A percentile compares a stretch with the other conserved stretches of the same genome.
Conservation (phyloP, 2,329 filamentous ascomycete species). For the Cercospora beticola region DNA sequence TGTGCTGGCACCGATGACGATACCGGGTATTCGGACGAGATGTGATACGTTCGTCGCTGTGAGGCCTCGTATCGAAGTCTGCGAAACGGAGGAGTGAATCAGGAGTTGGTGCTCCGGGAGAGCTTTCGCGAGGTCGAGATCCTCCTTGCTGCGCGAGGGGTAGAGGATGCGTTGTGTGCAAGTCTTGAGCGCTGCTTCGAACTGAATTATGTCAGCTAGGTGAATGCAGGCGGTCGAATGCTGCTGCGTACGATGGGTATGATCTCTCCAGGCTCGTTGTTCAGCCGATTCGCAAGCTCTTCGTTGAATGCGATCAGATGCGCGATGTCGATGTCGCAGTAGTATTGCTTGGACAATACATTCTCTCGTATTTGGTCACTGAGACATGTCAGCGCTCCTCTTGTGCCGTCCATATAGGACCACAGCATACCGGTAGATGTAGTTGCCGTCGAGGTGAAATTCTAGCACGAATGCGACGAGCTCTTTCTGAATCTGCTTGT, state of each 20-base stretch:
- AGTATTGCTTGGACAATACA: constrained; percentile 89
- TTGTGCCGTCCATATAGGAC: background rate
- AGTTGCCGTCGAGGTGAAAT: constrained; percentile 90
- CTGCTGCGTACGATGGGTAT: constrained; percentile 72
- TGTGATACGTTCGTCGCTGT: constrained; percentile 90
- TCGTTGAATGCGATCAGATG: constrained; percentile 96
- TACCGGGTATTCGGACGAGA: constrained; percentile 94
- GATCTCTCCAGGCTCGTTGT: constrained; percentile 85
- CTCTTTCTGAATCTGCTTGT: constrained; percentile 65
- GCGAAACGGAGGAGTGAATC: constrained; percentile 84
- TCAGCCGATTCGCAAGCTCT: constrained; percentile 85
- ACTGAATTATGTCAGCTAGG: constrained; percentile 55
- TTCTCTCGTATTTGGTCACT: constrained; percentile 97
- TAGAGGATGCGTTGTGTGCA: constrained; percentile 94
- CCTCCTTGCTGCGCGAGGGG: constrained; percentile 65
- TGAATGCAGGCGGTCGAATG: background rate
- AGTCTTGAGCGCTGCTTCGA: constrained; percentile 83
- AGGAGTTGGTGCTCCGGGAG: constrained; percentile 89
- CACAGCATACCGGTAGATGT: constrained; percentile 78
- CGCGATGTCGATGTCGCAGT: constrained; percentile 92
- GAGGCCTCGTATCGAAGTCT: constrained; percentile 90
- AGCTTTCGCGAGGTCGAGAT: constrained; percentile 49
- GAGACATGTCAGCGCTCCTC: constrained; percentile 34
- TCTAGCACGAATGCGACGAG: constrained; percentile 90
- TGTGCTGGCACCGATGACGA: constrained; percentile 95